phyloP scores from a whole-genome alignment of 2,329 filamentous ascomycete species.

The Aspergillus luchuensis region DNA sequence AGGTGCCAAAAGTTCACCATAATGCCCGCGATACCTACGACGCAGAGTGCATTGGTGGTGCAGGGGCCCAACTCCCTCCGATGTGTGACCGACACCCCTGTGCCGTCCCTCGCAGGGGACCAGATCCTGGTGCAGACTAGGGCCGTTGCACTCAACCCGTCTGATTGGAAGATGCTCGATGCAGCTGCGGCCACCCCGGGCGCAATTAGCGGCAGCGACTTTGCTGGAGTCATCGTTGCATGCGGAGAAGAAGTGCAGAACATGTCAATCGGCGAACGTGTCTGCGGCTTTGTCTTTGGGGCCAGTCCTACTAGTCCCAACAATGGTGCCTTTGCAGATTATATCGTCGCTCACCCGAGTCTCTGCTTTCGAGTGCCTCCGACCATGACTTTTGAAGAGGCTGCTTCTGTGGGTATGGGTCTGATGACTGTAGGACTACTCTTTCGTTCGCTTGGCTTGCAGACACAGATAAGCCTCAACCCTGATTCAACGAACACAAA shows the following conservation, averaged over 20 bases:
- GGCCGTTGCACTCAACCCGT: conserved; percentile 28
- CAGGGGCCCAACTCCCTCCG: background rate
- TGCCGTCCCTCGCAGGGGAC: conserved; percentile 3
- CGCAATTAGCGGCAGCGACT: conserved; percentile 25
- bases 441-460: background rate
- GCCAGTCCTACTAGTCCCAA: conserved; percentile 28
- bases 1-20: no score
- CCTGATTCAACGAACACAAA: no score
- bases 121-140: conserved; percentile 7
- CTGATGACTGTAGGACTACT: conserved; percentile 10
- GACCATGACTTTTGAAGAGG: conserved; percentile 6
- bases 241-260: background rate
- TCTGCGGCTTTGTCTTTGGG: conserved; percentile 37
- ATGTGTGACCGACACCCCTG: background rate
- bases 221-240: conserved; percentile 25
- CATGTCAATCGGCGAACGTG: conserved; percentile 30
- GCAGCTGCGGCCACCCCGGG: background rate
- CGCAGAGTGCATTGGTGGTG: background rate
- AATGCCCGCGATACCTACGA: no score
- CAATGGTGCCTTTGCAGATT: conserved; percentile 41
- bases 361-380: conserved; percentile 32
- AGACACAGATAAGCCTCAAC: no score
- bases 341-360: conserved; percentile 32
- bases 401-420: conserved; percentile 7
- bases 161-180: conserved; percentile 15